Conservation (phyloP, 2,329 filamentous ascomycete genomes). For the Ceratocystis destructans region DNA sequence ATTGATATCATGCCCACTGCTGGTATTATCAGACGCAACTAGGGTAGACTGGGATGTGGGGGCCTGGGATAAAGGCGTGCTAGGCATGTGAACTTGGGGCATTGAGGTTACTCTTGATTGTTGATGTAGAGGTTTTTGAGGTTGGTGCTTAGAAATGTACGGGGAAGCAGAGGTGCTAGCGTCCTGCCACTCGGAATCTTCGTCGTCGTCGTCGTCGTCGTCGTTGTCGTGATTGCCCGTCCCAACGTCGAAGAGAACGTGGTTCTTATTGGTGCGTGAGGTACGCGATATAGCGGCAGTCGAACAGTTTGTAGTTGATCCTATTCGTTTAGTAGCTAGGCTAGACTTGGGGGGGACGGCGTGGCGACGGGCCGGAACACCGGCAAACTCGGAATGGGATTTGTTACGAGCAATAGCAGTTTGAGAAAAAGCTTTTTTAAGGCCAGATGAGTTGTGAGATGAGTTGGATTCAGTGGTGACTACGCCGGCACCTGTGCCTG, state of each 20-base stretch:
- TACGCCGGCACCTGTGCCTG: neutral
- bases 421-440: constrained; percentile 18
- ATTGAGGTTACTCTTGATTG: constrained; percentile 18
- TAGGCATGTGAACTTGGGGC: neutral
- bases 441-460: neutral
- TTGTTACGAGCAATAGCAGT: constrained; percentile 17
- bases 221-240: constrained; percentile 30
- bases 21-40: neutral
- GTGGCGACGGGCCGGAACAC: constrained; percentile 35
- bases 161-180: constrained; percentile 50
- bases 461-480: neutral
- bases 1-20: constrained; percentile 36
- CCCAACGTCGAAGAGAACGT: constrained; percentile 52
- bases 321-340: constrained; percentile 36
- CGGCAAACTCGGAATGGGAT: constrained; percentile 29
- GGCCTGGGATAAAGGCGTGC: neutral
- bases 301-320: constrained; percentile 21
- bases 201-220: constrained; percentile 29
- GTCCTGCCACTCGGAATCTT: constrained; percentile 53
- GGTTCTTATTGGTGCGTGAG: constrained; percentile 34
- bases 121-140: neutral
- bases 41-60: constrained; percentile 3
- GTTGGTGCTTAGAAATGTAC: constrained; percentile 26
- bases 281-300: constrained; percentile 31
- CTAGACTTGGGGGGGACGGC: constrained; percentile 44